Base-by-base conservation (phyloP, 306 rosid species). In the Biancaea sappan region DNA sequence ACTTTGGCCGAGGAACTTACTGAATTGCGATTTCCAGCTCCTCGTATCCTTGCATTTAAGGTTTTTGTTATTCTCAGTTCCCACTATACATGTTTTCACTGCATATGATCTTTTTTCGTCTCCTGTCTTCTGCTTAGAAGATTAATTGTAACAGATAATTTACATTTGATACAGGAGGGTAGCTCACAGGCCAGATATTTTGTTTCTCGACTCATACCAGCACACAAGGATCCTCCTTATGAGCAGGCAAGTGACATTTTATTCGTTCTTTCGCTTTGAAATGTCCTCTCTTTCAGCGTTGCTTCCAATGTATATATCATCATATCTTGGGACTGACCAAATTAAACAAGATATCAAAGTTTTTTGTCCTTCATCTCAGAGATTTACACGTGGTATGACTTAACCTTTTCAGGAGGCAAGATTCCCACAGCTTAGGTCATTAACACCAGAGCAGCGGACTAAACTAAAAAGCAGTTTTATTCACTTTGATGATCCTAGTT, bases 171-270 rank as follows among this genome's bases (percentile, higher is more conserved):
- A 86, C 98, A 94, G 99, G 99, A 92, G 85, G 98, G 98, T 80
- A 95, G 98, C 84, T 95, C 99, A 41, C 99, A 88, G 73, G 97
- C 98, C 57, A 87, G 99, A 28, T 95, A 92, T 79, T 92, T 95
- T 51, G 97, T 88, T 52, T 90, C 99, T 13, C 96, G 97, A 53
- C 98, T 95, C 78, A 88, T 92, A 66, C 97, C 98, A 11, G 97
- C 98, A 18, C 98, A 95, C 88, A 92, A 87, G 84, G 99, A 95
- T 84, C 99, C 99, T 84, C 98, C 99, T 64, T 95, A 95, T 67
- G 99, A 95, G 83, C 99, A 95, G 97, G 99, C 88, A 70, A 88
- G 87, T 66, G 60, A 25, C 59, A 41, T 31, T 59, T 50, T 35
- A 37, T 40, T 56, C 19, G 65, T 29, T 48, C 26, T 53, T 53